A percentile compares a stretch with the other conserved stretches of the same genome.
These are phyloP conservation scores for Penicillium riverlandense DNA, from an alignment of 495 filamentous ascomycete genomes.

Conservation along the genomic window DNA sequence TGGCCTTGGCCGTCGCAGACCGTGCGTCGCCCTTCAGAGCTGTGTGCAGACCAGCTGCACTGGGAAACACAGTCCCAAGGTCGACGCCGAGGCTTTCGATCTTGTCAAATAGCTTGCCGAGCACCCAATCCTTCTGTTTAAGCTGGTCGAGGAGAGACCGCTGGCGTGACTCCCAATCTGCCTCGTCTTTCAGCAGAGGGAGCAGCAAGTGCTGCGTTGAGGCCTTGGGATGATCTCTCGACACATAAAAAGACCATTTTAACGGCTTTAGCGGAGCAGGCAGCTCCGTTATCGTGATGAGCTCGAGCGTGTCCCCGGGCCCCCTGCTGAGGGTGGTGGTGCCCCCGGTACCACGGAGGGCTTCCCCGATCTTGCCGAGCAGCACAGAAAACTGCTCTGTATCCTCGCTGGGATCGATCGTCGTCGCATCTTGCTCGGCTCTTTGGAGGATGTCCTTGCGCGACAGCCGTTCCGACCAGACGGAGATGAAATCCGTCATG, in stretches of 20 bases:
- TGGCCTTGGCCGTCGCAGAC: constrained; percentile 28
- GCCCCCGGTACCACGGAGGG: constrained; percentile 42
- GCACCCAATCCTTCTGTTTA: constrained; percentile 71
- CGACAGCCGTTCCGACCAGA: constrained; percentile 75
- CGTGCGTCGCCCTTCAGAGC: constrained; percentile 26
- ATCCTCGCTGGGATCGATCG: constrained; percentile 82
- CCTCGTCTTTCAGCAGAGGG: constrained; percentile 57
- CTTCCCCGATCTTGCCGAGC: constrained; percentile 61
- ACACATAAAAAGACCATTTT: constrained; percentile 58
- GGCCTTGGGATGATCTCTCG: constrained; percentile 42
- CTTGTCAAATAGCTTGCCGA: constrained; percentile 69
- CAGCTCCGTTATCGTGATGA: constrained; percentile 53
- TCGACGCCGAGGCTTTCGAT: constrained; percentile 64
- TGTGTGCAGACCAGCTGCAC: constrained; percentile 40
- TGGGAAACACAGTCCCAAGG: constrained; percentile 62
- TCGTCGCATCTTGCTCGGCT: constrained; percentile 58
- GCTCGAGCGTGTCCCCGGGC: constrained; percentile 35
- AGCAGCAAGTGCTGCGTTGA: constrained; percentile 58
- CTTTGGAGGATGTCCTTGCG: constrained; percentile 55
- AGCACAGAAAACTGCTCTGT: constrained; percentile 63
- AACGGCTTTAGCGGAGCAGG: constrained; percentile 63
- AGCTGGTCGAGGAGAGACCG: constrained; percentile 51
- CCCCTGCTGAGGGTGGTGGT: constrained; percentile 21
- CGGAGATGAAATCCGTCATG: constrained; percentile 73
- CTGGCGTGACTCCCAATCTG: constrained; percentile 43